Base-by-base conservation (phyloP, 1,284 basidiomycete genomes). In the Rhodotorula mucilaginosa region DNA sequence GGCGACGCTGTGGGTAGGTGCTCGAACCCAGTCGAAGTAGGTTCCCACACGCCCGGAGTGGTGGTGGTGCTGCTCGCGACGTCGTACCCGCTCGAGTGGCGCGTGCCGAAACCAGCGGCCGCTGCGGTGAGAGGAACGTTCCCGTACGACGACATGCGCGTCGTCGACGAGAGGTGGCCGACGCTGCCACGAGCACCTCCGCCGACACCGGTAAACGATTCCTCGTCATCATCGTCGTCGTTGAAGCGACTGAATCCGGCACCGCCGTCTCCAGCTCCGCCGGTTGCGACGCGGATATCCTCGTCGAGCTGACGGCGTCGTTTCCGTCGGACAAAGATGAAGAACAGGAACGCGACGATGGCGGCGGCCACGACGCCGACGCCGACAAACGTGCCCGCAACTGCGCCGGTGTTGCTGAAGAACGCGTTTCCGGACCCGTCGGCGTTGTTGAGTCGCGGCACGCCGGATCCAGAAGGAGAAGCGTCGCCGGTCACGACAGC, bases 321-420 rank as follows among this genome's bases (percentile, higher is more conserved):
- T 57, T 74, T 76, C 13, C 75, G 64, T 8, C 77, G 49, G 12
- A 76, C 21, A 54, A 77, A 76, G 61, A 78, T 74, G 65, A 70
- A 76, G 16, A 67, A 74, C 2, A 77, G 58, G 8, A 74, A 77
- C 16, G 75, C 64, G 29, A 72, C 60, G 54, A 79, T 65, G 0
- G 72, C 76, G 3, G 75, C 73, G 0, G 69, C 73, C 16, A 74
- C 70, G n/a, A 79, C 56, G 0, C 78, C 78, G 31, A 79, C 78
- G 26, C 70, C 78, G 18, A 77, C 69, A 56, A 79, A 79, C 3
- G 69, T 71, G 8, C 78, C 78, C 1, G 74, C 78, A 3, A 78
- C 78, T 8, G 78, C 78, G 48, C 78, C 78, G 21, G 78, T 79
- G 34, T 79, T 79, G 72, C 59, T 70, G 72, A 79, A 79, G 70